phyloP scores from a whole-genome alignment of 2,329 filamentous ascomycete species.

The Tolypocladium tundrense region DNA sequence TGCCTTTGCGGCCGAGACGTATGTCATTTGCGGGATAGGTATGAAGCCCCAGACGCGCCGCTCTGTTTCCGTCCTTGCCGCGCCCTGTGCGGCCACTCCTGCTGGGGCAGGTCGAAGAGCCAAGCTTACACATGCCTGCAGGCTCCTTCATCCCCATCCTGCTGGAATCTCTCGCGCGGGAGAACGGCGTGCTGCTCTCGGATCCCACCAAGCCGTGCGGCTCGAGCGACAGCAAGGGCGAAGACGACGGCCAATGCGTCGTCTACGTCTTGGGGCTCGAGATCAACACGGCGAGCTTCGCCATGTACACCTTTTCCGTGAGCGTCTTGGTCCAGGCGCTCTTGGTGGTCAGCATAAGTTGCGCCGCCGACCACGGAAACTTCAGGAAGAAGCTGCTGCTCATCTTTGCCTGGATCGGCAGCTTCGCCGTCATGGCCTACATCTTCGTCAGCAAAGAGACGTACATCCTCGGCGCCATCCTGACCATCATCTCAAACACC shows the following conservation, averaged over 20 bases:
- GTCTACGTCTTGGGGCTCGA: conserved; percentile 72
- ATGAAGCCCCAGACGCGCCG: conserved; percentile 16
- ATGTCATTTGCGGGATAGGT: conserved; percentile 76
- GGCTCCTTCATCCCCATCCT: conserved; percentile 94
- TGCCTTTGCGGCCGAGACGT: conserved; percentile 92
- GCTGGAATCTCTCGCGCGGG: conserved; percentile 83
- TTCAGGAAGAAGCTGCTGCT: conserved; percentile 85
- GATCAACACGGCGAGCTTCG: conserved; percentile 93
- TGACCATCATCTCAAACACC: conserved; percentile 86
- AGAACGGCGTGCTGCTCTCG: conserved; percentile 76
- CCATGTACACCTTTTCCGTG: conserved; percentile 95
- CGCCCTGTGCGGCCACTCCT: background rate
- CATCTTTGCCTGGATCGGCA: conserved; percentile 73
- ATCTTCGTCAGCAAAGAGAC: conserved; percentile 64
- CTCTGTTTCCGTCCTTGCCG: too few relatives aligned
- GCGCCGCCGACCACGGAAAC: conserved; percentile 85
- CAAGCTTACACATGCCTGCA: conserved; percentile 20
- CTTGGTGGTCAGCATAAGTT: conserved; percentile 91
- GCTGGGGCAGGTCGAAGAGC: background rate
- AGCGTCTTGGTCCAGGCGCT: conserved; percentile 84
- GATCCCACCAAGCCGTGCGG: conserved; percentile 69
- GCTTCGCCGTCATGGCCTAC: conserved; percentile 79
- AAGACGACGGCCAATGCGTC: conserved; percentile 61
- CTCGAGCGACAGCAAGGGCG: conserved; percentile 44
- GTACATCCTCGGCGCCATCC: conserved; percentile 70